Conservation (phyloP, 352 stramenopile species). For the Phytophthora capsici region DNA sequence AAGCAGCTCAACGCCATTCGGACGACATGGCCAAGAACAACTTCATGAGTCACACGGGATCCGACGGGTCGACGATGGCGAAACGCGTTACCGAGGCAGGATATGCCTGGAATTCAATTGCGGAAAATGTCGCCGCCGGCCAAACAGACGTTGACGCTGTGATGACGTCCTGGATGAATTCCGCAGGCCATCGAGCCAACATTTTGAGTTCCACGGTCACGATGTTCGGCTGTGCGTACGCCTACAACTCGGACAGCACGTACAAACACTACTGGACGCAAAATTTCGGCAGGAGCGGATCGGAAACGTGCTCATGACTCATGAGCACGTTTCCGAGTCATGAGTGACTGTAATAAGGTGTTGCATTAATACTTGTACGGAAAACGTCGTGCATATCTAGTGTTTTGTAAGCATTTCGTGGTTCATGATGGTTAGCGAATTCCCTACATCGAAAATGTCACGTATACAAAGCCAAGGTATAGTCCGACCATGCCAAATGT, state of each 20-base stretch:
- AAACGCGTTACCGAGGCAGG: slow-evolving; percentile 42
- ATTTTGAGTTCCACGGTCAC: slow-evolving; percentile 33
- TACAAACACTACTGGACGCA: slow-evolving; percentile 74
- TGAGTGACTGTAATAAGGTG: background rate
- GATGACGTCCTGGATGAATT: slow-evolving; percentile 51
- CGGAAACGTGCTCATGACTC: slow-evolving; percentile 35
- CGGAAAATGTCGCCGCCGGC: slow-evolving; percentile 55
- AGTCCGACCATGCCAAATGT: no score
- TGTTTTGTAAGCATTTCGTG: no score
- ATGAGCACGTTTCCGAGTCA: no score
- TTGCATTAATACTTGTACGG: no score
- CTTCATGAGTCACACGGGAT: slow-evolving; percentile 56
- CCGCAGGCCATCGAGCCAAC: slow-evolving; percentile 31
- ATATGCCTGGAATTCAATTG: slow-evolving; percentile 48
- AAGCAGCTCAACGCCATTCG: slow-evolving; percentile 30
- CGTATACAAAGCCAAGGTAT: no score
- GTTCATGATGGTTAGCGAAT: no score
- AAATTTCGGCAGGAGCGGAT: slow-evolving; percentile 46
- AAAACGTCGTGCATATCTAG: no score
- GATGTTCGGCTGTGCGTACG: slow-evolving; percentile 49
- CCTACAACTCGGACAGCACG: slow-evolving; percentile 42
- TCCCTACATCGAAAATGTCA: no score
- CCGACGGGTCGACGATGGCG: slow-evolving; percentile 40
- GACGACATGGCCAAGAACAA: slow-evolving; percentile 51
- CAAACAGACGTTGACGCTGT: slow-evolving; percentile 37